phyloP scores from a whole-genome alignment of 805 yeast species.

The Myxozyma nipponensis region DNA sequence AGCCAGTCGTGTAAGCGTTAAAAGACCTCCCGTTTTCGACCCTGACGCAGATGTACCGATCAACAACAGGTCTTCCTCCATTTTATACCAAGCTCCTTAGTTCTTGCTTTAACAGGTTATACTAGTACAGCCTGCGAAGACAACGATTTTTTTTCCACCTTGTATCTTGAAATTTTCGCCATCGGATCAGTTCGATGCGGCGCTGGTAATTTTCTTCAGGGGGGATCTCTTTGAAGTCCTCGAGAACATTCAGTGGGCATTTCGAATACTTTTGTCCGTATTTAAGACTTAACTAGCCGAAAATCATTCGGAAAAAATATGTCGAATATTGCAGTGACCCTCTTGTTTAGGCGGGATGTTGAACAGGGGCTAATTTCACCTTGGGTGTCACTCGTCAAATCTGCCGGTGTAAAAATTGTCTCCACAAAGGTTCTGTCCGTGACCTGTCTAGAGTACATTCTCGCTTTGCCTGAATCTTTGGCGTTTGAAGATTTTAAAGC shows the following conservation, averaged over 20 bases:
- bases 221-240: background rate
- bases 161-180: background rate
- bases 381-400: constrained; percentile 1
- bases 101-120: background rate
- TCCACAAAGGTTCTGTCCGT: constrained; percentile 8
- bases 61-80: background rate
- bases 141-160: background rate
- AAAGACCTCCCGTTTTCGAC: constrained; percentile 12
- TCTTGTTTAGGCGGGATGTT: constrained; percentile 8
- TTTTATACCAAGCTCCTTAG: background rate
- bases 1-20: constrained; percentile 4
- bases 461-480: constrained; percentile 4
- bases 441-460: constrained; percentile 14
- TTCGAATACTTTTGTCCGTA: too few species aligned
- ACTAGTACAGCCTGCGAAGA: too few species aligned
- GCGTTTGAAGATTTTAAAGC: constrained; percentile 7
- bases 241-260: background rate
- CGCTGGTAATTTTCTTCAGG: background rate
- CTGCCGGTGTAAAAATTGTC: background rate
- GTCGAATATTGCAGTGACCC: constrained; percentile 8
- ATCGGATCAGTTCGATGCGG: background rate
- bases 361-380: constrained; percentile 7
- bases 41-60: background rate
- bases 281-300: background rate
- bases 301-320: background rate